Base-by-base conservation (phyloP, 2,329 filamentous ascomycete genomes). In the Bipolaris victoriae region DNA sequence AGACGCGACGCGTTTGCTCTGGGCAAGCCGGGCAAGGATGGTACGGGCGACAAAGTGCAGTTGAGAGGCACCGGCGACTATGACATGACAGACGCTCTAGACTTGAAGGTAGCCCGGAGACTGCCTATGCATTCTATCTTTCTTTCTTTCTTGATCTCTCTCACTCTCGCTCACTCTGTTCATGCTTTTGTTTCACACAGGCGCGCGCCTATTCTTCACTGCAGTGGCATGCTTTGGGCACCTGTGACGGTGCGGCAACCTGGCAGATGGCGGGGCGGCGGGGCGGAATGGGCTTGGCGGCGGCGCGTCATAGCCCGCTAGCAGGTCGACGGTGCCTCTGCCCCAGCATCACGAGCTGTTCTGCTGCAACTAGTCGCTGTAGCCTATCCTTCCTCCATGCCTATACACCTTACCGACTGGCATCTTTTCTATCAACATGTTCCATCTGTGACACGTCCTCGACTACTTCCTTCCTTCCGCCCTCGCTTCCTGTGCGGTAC, bases 1-100 rank as follows among this genome's bases (percentile, higher is more conserved):
- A 56, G 58, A 60, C 61, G 61, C 63, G 62, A 57, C 62, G 52
- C 54, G 63, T 58, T 49, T 52, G 20, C 16, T 44, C 45, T 33
- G 22, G 29, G 55, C 40, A 45, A 26, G 31, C 22, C 33, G n/a
- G 39, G 39, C 22, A 11, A 16, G 39, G 39, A 29, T 31, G 44
- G 29, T 9, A 31, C 18, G 11, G 39, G 15, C 16, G 36, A 22
- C 46, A 44, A 47, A 39, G 18, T 37, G 29, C 41, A 26, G 53
- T 37, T 6, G 43, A 22, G 36, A 20, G 31, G 24, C 6, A 31
- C 33, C 15, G 24, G 22, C 15, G 31, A 16, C 15, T 37, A 37
- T 22, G 22, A 10, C 55, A 53, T 53, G 22, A 16, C 47, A 47
- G 13, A 36, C 11, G 40, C 7, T 41, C 22, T 36, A 29, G 26